Evolutionary conservation across 2,329 filamentous ascomycete genomes (phyloP).

Genomic region (Colletotrichum sublineola): DNA sequence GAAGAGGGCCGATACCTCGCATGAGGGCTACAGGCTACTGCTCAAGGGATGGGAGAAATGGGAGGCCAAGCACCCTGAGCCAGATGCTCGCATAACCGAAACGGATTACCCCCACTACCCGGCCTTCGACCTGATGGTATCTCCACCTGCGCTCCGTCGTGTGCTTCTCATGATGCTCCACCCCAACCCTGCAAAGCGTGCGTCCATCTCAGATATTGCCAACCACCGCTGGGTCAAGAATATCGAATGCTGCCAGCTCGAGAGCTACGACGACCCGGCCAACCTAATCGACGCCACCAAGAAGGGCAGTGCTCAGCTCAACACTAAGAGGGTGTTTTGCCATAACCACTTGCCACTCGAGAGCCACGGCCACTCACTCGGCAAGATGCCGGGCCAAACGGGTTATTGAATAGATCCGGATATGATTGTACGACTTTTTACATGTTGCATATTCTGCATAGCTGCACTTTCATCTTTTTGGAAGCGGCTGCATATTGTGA

Average conservation of each 20-base stretch:
- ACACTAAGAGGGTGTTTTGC: slow-evolving; percentile 67
- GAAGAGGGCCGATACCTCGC: slow-evolving; percentile 71
- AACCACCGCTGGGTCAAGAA: slow-evolving; percentile 79
- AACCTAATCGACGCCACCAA: slow-evolving; percentile 73
- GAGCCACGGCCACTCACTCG: slow-evolving; percentile 62
- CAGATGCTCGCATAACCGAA: slow-evolving; percentile 61
- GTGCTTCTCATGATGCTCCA: slow-evolving; percentile 86
- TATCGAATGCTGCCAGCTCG: slow-evolving; percentile 83
- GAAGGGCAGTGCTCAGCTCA: slow-evolving; percentile 60
- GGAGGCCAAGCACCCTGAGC: slow-evolving; percentile 65
- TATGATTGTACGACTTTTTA: slow-evolving; percentile 37
- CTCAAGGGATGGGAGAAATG: slow-evolving; percentile 78
- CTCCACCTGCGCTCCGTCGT: slow-evolving; percentile 76
- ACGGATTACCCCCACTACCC: slow-evolving; percentile 75
- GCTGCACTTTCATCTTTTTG: slow-evolving; percentile 26
- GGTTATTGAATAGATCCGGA: slow-evolving; percentile 59
- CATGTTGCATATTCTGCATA: slow-evolving; percentile 37
- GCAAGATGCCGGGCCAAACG: slow-evolving; percentile 68
- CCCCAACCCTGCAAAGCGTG: slow-evolving; percentile 78
- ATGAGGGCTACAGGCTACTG: slow-evolving; percentile 73
- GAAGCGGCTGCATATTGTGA: slow-evolving; percentile 24
- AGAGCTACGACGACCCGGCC: slow-evolving; percentile 75
- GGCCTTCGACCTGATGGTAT: slow-evolving; percentile 74
- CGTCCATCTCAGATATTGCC: slow-evolving; percentile 76
- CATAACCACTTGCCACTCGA: slow-evolving; percentile 69